These are phyloP conservation scores for Melampsora larici-populina DNA, from an alignment of 1,284 basidiomycete genomes.

Conservation along the genomic window DNA sequence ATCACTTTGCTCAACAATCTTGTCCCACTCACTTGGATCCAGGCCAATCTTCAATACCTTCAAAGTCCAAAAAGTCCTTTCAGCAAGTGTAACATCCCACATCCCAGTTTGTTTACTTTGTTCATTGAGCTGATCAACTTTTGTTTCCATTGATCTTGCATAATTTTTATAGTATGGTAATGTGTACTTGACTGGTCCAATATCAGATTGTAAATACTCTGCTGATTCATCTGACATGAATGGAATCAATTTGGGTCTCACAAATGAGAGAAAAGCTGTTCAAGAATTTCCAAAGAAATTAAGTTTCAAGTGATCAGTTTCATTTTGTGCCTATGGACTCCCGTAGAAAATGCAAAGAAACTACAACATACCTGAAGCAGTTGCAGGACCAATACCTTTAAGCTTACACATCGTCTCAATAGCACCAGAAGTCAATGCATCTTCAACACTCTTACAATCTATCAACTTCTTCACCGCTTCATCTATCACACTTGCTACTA, in stretches of 20 bases:
- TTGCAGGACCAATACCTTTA: slow-evolving; percentile 32
- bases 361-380: slow-evolving; percentile 28
- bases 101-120: background rate
- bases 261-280: slow-evolving; percentile 34
- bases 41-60: background rate
- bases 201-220: slow-evolving; percentile 4
- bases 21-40: background rate
- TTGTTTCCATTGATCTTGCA: background rate
- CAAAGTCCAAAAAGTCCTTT: slow-evolving; percentile 20
- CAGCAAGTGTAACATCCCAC: slow-evolving; percentile 17
- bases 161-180: slow-evolving; percentile 17
- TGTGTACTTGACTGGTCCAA: slow-evolving; percentile 20
- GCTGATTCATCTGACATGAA: slow-evolving; percentile 39
- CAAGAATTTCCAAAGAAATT: background rate
- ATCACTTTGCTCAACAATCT: too few relatives aligned
- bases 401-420: slow-evolving; percentile 20
- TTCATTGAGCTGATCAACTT: background rate
- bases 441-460: background rate
- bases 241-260: slow-evolving; percentile 15
- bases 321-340: background rate
- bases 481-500: background rate
- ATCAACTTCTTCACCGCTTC: slow-evolving; percentile 5
- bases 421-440: slow-evolving; percentile 10
- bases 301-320: background rate
- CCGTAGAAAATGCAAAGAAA: background rate